A percentile compares a stretch with the other conserved stretches of the same genome.
phyloP scores from a whole-genome alignment of 2,329 filamentous ascomycete genomes.

The Epichloe uncinata region DNA sequence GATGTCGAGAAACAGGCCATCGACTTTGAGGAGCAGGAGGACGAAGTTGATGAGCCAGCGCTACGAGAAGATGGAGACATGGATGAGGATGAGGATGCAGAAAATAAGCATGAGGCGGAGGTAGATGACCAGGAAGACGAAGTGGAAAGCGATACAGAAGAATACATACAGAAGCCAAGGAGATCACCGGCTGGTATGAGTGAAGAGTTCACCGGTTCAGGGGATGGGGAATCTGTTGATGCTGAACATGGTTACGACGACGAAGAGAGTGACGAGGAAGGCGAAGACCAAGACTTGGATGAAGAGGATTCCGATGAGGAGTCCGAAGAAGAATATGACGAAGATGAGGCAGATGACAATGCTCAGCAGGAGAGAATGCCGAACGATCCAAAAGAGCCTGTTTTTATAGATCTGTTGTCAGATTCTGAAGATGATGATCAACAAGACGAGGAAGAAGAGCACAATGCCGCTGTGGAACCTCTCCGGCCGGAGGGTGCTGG shows the following conservation, averaged over 20 bases:
- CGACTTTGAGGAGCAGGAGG: conserved; percentile 21
- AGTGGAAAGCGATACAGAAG: background rate
- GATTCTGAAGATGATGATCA: conserved; percentile 18
- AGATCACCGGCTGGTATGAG: background rate
- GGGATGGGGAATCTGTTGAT: conserved; percentile 16
- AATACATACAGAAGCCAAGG: background rate
- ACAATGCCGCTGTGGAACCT: background rate
- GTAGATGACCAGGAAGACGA: conserved; percentile 1
- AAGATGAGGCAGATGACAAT: conserved; percentile 1
- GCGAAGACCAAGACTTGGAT: conserved; percentile 5
- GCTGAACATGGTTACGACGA: conserved; percentile 12
- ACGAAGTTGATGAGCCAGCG: background rate
- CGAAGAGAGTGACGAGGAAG: conserved; percentile 7
- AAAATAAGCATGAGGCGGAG: conserved; percentile 1
- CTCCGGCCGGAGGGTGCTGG: background rate
- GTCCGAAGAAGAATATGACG: conserved; percentile 1
- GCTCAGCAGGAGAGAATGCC: conserved; percentile 3
- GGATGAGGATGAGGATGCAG: conserved; percentile 4
- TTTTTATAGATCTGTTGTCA: conserved; percentile 34
- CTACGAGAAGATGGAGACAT: conserved; percentile 7
- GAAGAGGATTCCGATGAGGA: conserved; percentile 8
- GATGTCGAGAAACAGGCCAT: conserved; percentile 11
- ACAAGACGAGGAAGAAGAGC: background rate
- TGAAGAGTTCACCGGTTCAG: background rate
- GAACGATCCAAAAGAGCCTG: conserved; percentile 18